Evolutionary conservation across 305 asterid genomes (phyloP).

Genomic region (Plantago coronopus): DNA sequence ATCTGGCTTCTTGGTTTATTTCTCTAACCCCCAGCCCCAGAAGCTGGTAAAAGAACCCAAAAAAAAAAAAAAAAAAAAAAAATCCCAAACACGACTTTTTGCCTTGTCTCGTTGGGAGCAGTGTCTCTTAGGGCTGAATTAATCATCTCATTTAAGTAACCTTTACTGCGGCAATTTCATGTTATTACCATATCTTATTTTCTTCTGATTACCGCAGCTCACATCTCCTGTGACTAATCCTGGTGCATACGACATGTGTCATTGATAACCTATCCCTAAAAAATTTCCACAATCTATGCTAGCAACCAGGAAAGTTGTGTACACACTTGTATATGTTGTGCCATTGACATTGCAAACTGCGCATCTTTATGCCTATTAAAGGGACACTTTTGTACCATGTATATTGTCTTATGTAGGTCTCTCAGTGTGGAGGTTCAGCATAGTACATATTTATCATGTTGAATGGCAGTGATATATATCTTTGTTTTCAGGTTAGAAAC

Average conservation of each 20-base stretch:
- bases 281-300: neutral
- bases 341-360: neutral
- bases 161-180: no score
- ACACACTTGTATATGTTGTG: neutral
- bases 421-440: no score
- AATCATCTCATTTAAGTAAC: no score
- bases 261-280: neutral
- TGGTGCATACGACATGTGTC: neutral
- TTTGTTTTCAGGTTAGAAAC: constrained; percentile 78
- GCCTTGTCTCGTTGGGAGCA: no score
- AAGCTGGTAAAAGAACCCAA: no score
- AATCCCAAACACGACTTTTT: no score
- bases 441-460: no score
- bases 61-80: no score
- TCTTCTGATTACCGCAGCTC: neutral
- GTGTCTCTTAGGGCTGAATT: no score
- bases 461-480: neutral
- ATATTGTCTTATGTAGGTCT: neutral
- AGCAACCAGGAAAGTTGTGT: neutral
- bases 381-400: neutral
- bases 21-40: no score
- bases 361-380: no score
- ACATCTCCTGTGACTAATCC: neutral
- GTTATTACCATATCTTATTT: neutral
- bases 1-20: no score